Base-by-base conservation (phyloP, 1,284 basidiomycete genomes). In the Fomes fomentarius region DNA sequence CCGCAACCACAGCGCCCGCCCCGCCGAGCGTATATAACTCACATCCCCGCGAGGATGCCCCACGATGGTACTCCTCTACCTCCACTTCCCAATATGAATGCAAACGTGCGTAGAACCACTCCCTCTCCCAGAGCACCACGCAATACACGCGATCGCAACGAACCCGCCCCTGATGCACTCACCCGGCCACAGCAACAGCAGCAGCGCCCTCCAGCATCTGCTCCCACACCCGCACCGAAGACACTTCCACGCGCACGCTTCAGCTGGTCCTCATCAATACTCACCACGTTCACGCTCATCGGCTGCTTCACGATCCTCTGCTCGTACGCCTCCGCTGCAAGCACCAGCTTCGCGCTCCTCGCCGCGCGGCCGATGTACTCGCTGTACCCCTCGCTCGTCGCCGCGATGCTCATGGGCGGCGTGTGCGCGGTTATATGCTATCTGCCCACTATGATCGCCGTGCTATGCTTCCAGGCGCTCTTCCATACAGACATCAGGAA, bases 381-480 rank as follows among this genome's bases (percentile, higher is more conserved):
- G 12, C 24, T 52, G 9, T 61, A 61, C 52, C 60, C 60, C 3
- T 2, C 57, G 11, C 51, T 57, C 40, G 52, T 57, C 46, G 60
- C 60, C 7, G 45, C 56, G 28, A 56, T 56, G 57, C 49, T 61
- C 54, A 41, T 61, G 35, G 60, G 60, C n/a, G 57, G 54, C 11
- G 31, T 37, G 17, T 54, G 49, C 43, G 60, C 56, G 34, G 40
- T 52, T 17, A 52, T 61, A 15, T 61, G 57, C 47, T 61, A 61
- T 54, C 12, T 39, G 8, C 60, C 60, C 5, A 56, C 60, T 0
- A 54, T 52, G 46, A 49, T 58, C 35, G 60, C 57, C 30, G 54
- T 61, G 17, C 39, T 54, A 34, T 40, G 44, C 43, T 61, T 58
- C 50, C 49, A 33, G 34, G 24, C 26, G 25, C 28, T 58, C 21